Percentiles rank a stretch among this genome's conserved stretches.
phyloP scores from a whole-genome alignment of 768 basidiomycete genomes.

The Mycena haematopus region DNA sequence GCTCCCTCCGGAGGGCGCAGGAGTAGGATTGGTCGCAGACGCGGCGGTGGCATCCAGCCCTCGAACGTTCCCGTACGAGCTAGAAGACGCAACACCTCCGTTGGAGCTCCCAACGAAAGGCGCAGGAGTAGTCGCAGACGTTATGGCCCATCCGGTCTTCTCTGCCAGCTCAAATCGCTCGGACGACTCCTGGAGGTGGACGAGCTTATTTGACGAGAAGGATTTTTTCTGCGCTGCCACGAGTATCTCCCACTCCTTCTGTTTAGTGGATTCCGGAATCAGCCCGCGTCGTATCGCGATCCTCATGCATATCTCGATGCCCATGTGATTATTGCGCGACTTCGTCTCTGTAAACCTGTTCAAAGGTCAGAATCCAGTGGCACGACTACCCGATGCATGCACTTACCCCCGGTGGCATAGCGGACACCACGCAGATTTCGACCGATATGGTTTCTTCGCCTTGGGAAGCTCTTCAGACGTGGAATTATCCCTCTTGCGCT shows the following conservation, averaged over 20 bases:
- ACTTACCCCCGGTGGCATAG: conserved; percentile 11
- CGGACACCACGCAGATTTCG: conserved; percentile 5
- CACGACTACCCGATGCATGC: neutral
- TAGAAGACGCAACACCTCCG: neutral
- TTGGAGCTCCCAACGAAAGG: neutral
- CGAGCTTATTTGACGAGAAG: neutral
- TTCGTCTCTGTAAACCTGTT: neutral
- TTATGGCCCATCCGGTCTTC: too few relatives aligned
- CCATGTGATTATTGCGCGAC: conserved; percentile 10
- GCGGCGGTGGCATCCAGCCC: conserved; percentile 6
- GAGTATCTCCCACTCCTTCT: neutral
- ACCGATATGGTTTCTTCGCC: neutral
- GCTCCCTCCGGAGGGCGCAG: neutral
- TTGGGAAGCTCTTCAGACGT: neutral
- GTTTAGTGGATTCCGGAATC: neutral
- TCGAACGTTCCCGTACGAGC: neutral
- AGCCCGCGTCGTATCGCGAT: neutral
- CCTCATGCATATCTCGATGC: neutral
- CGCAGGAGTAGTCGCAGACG: neutral
- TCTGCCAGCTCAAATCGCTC: neutral
- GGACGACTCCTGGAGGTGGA: conserved; percentile 1
- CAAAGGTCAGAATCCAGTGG: neutral
- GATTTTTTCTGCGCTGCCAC: neutral
- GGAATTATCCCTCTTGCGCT: neutral
- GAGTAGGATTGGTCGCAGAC: neutral